Conservation (phyloP, 1,284 basidiomycete genomes). For the Melanopsichium pennsylvanicum region DNA sequence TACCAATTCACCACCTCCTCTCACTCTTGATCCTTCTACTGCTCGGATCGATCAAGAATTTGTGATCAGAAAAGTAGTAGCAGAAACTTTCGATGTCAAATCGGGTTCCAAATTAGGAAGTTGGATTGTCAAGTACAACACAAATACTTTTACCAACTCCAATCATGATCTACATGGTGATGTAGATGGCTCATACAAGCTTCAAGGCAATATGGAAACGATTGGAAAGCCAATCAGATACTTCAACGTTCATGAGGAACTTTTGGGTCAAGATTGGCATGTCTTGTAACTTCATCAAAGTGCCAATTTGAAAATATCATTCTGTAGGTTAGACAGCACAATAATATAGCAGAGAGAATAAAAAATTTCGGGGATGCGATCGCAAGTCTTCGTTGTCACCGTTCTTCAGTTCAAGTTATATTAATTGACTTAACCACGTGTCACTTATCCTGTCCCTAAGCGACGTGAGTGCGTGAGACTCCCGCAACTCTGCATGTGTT, state of each 20-base stretch:
- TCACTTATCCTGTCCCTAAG: too few species aligned
- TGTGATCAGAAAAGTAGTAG: slow-evolving; percentile 25
- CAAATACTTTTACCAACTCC: slow-evolving; percentile 71
- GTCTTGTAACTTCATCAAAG: too few species aligned
- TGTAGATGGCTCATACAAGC: slow-evolving; percentile 66
- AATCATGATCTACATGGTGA: slow-evolving; percentile 51
- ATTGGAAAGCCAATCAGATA: slow-evolving; percentile 69
- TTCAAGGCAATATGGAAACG: slow-evolving; percentile 27
- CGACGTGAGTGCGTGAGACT: too few species aligned
- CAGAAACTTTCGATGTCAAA: slow-evolving; percentile 62
- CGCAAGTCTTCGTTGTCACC: too few species aligned
- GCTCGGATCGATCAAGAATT: background rate
- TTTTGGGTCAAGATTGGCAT: slow-evolving; percentile 69
- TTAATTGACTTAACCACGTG: too few species aligned
- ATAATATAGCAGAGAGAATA: too few species aligned
- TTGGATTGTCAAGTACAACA: slow-evolving; percentile 77
- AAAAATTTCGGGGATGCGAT: too few species aligned
- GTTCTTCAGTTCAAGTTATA: too few species aligned
- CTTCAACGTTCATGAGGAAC: slow-evolving; percentile 84
- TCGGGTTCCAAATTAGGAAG: slow-evolving; percentile 75
- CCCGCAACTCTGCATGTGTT: too few species aligned
- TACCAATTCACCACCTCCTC: slow-evolving; percentile 32
- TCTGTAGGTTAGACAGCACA: too few species aligned
- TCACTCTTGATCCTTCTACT: slow-evolving; percentile 13
- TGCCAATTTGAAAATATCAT: too few species aligned